These are phyloP conservation scores for Schizonepeta tenuifolia DNA, from an alignment of 257 asterid genomes.

Conservation along the genomic window DNA sequence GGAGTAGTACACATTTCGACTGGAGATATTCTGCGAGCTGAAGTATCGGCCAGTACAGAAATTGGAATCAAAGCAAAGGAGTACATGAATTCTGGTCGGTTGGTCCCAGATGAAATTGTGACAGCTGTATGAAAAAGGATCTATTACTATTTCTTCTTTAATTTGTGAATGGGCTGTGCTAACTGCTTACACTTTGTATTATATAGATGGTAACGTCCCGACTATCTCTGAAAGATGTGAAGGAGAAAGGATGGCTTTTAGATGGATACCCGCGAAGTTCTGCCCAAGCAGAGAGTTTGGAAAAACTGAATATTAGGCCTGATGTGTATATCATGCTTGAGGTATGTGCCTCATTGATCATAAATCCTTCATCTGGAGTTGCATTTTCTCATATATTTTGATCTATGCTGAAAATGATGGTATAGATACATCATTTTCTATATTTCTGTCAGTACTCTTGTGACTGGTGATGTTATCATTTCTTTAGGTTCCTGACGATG, in stretches of 20 bases:
- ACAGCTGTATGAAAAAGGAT: conserved; percentile 64
- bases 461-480: conserved; percentile 31
- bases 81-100: conserved; percentile 80
- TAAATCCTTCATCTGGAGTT: conserved; percentile 3
- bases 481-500: conserved; percentile 82
- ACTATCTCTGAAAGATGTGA: conserved; percentile 71
- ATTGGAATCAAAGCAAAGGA: conserved; percentile 88
- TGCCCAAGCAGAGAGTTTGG: conserved; percentile 90
- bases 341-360: conserved; percentile 50
- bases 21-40: conserved; percentile 96
- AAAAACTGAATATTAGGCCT: conserved; percentile 74
- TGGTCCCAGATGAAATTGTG: conserved; percentile 92
- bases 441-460: conserved; percentile 23
- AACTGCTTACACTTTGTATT: conserved; percentile 35
- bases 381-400: conserved; percentile 18
- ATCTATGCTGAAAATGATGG: conserved; percentile 19
- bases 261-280: conserved; percentile 91
- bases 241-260: conserved; percentile 95
- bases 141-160: conserved; percentile 13
- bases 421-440: background rate
- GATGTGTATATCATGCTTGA: conserved; percentile 82
- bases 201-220: conserved; percentile 85
- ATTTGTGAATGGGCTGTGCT: conserved; percentile 26
- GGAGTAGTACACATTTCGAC: conserved; percentile 93
- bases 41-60: conserved; percentile 80